Evolutionary conservation across 1,284 basidiomycete genomes (phyloP), one percentile per base, ranked within the genome.

Genomic region (Pterula multifida): DNA sequence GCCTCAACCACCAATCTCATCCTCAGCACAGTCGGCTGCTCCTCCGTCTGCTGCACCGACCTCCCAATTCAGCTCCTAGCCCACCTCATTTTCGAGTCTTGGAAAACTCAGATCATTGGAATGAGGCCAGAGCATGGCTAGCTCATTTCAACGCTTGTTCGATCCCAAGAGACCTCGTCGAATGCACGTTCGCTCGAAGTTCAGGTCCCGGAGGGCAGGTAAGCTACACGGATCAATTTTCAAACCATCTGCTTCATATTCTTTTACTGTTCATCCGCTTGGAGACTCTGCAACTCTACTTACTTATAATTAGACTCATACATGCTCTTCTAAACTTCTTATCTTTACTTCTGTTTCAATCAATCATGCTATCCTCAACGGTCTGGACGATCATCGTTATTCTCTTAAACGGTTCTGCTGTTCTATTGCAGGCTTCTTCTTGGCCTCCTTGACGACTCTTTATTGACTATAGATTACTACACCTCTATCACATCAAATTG

Each of bases 181-280:
- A 82, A 28, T 55, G 85, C 24, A 69, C 75, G 0, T 88, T 82
- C 60, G 76, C 84, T 2, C 68, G 84, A 48, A 88, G 85, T 55
- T 86, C 85, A 3, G 85, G 85, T 22, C 85, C 85, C 6, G 85
- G 85, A 26, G 85, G 85, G 12, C 85, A 88, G 74, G 85, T 85
- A 53, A 48, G 67, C 21, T n/a, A n/a, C n/a, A n/a, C n/a, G n/a
- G n/a, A n/a, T n/a, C n/a, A n/a, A 12, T 26, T 21, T 32, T 21
- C 47, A 11, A 48, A 13, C 24, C 19, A 25, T 21, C 26, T 35
- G 0, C 3, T 45, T 55, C 47, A 54, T 56, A 13, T 45, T 19
- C 22, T 11, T 28, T 47, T 26, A 17, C 45, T 45, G 36, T 47
- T 6, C 6, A 48, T 9, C 28, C 15, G 15, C 28, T 32, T 32